phyloP scores from a whole-genome alignment of 108 stramenopile genomes.

The Hondaea fermentalgiana region DNA sequence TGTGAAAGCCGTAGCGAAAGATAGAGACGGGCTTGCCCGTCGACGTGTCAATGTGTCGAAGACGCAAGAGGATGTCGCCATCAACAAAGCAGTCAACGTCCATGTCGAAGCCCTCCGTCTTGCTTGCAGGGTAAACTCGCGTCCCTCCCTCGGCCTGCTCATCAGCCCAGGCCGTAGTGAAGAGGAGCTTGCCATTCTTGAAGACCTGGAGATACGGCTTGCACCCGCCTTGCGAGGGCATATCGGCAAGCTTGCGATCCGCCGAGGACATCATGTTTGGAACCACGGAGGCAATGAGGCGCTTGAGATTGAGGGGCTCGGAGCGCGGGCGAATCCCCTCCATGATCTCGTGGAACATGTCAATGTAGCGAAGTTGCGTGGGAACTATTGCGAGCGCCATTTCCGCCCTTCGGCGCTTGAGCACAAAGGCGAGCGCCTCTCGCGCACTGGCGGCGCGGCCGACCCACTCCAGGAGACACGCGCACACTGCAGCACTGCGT shows the following conservation, averaged over 20 bases:
- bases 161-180: constrained; percentile 65
- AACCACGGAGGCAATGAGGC: constrained; percentile 81
- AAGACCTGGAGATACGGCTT: constrained; percentile 90
- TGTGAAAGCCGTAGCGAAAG: constrained; percentile 94
- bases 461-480: constrained; percentile 84
- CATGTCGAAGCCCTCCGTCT: constrained; percentile 61
- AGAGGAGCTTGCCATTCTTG: constrained; percentile 74
- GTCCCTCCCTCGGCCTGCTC: constrained; percentile 36
- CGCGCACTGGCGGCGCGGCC: constrained; percentile 69
- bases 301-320: constrained; percentile 72
- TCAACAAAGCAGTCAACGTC: constrained; percentile 65
- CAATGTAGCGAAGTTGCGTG: constrained; percentile 77
- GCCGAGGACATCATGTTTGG: constrained; percentile 49
- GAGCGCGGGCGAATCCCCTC: constrained; percentile 65
- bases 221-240: constrained; percentile 60
- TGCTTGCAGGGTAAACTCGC: constrained; percentile 51
- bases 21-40: constrained; percentile 69
- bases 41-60: constrained; percentile 67
- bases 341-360: constrained; percentile 81
- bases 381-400: constrained; percentile 78
- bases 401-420: constrained; percentile 49
- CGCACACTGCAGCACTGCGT: constrained; percentile 71
- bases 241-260: constrained; percentile 24
- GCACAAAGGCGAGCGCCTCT: constrained; percentile 73
- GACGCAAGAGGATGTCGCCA: constrained; percentile 78